These are phyloP conservation scores for Fomitopsis serialis DNA, from an alignment of 768 basidiomycete genomes.

Conservation along the genomic window DNA sequence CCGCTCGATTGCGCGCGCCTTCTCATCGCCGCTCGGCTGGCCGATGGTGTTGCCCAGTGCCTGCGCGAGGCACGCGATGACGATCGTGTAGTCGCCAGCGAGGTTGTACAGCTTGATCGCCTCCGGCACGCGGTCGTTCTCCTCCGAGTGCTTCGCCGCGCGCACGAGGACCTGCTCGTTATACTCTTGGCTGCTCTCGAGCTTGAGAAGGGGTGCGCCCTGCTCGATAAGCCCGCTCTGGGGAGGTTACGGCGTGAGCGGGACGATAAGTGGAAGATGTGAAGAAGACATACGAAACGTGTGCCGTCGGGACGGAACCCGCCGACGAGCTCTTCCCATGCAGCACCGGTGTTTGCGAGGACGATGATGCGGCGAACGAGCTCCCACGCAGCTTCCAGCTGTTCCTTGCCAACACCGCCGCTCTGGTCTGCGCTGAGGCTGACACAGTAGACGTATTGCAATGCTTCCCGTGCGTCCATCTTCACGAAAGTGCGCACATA, in stretches of 20 bases:
- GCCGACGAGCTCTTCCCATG: conserved; percentile 94
- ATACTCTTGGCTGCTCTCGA: conserved; percentile 62
- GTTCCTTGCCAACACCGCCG: conserved; percentile 72
- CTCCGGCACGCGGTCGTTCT: conserved; percentile 81
- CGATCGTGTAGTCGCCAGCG: conserved; percentile 85
- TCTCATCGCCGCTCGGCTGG: conserved; percentile 53
- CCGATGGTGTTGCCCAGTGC: conserved; percentile 82
- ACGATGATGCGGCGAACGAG: conserved; percentile 75
- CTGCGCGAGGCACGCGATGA: conserved; percentile 81
- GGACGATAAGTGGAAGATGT: neutral
- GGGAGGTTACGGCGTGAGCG: too few relatives aligned
- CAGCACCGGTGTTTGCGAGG: conserved; percentile 68
- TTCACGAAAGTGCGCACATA: conserved; percentile 91
- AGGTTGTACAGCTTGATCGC: conserved; percentile 96
- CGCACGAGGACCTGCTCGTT: conserved; percentile 78
- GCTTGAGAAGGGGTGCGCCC: conserved; percentile 51
- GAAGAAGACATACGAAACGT: conserved; percentile 60
- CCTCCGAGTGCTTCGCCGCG: conserved; percentile 77
- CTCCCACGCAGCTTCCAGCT: conserved; percentile 78
- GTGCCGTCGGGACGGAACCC: conserved; percentile 86
- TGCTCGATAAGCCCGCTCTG: neutral
- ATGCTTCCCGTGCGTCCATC: conserved; percentile 87
- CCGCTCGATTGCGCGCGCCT: conserved; percentile 61
- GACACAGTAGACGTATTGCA: conserved; percentile 92
- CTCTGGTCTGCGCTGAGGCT: conserved; percentile 72